Conservation (phyloP, 2,329 filamentous ascomycete species). For the Didymella pomorum region DNA sequence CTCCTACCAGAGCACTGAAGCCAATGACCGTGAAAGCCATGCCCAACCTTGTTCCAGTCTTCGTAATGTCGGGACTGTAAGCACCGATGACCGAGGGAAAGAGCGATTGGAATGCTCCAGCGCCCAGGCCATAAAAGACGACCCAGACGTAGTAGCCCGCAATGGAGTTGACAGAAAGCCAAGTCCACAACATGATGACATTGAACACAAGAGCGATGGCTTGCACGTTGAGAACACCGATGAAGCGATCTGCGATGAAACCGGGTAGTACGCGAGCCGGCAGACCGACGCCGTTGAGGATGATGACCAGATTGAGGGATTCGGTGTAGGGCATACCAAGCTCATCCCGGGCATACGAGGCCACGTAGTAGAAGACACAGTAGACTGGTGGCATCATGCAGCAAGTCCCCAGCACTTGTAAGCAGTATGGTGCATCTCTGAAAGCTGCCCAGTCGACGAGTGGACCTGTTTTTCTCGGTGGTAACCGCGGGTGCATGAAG, state of each 20-base stretch:
- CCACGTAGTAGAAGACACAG: slow-evolving; percentile 48
- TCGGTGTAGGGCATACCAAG: slow-evolving; percentile 59
- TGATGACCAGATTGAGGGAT: slow-evolving; percentile 64
- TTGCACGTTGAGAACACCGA: slow-evolving; percentile 69
- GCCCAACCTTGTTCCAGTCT: slow-evolving; percentile 58
- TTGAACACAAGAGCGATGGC: slow-evolving; percentile 59
- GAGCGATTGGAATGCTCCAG: slow-evolving; percentile 51
- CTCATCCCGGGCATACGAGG: slow-evolving; percentile 49
- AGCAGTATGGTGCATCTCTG: slow-evolving; percentile 62
- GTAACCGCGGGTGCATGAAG: slow-evolving; percentile 58
- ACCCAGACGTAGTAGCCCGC: slow-evolving; percentile 68
- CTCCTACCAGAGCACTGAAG: slow-evolving; percentile 61
- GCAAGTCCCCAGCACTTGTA: slow-evolving; percentile 58
- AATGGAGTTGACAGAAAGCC: slow-evolving; percentile 64
- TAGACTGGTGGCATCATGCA: slow-evolving; percentile 62
- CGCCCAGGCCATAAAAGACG: slow-evolving; percentile 69
- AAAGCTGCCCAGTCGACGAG: slow-evolving; percentile 67
- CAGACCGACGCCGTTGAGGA: slow-evolving; percentile 65
- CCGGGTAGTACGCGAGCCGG: slow-evolving; percentile 62
- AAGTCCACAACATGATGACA: slow-evolving; percentile 59
- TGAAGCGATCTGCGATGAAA: slow-evolving; percentile 62
- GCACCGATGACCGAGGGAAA: slow-evolving; percentile 54
- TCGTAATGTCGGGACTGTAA: slow-evolving; percentile 39
- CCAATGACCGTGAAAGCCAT: slow-evolving; percentile 62
- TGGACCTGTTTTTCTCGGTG: slow-evolving; percentile 59